These are phyloP conservation scores for Botrytis medusae DNA, from an alignment of 2,329 filamentous ascomycete genomes.

Conservation along the genomic window DNA sequence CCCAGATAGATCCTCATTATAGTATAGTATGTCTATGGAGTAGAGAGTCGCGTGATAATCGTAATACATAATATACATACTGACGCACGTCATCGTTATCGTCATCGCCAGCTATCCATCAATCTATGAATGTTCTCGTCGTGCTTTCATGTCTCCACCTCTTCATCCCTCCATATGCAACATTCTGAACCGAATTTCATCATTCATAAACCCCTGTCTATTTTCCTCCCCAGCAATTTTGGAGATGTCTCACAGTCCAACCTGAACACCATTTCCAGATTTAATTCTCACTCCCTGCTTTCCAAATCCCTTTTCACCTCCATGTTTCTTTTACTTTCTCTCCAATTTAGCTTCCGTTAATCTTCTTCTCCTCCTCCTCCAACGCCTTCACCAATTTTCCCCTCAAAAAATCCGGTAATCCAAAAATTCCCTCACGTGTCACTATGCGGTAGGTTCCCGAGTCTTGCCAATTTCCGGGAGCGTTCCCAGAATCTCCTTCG, in stretches of 20 bases:
- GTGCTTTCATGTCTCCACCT: not conserved
- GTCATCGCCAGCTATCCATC: not conserved
- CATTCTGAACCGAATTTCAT: not conserved
- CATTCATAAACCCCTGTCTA: not conserved
- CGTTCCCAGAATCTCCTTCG: conserved; percentile 24
- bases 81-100: not conserved
- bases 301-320: not conserved
- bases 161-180: not conserved
- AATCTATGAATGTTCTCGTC: not conserved
- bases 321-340: conserved; percentile 26
- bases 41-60: conserved; percentile 1
- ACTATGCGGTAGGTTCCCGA: conserved; percentile 64
- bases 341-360: not conserved
- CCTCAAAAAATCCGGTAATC: conserved; percentile 54
- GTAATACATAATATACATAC: conserved; percentile 9
- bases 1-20: conserved; percentile 7
- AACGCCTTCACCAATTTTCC: conserved; percentile 55
- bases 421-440: conserved; percentile 64
- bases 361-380: conserved; percentile 49
- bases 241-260: not conserved
- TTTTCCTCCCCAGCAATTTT: not conserved
- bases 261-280: not conserved
- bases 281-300: no score
- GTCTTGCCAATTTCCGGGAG: conserved; percentile 52
- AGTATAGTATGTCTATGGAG: not conserved